Percentiles rank a stretch among this genome's conserved stretches.
Evolutionary conservation across 1,284 basidiomycete genomes (phyloP).

Genomic region (Amylostereum areolatum): DNA sequence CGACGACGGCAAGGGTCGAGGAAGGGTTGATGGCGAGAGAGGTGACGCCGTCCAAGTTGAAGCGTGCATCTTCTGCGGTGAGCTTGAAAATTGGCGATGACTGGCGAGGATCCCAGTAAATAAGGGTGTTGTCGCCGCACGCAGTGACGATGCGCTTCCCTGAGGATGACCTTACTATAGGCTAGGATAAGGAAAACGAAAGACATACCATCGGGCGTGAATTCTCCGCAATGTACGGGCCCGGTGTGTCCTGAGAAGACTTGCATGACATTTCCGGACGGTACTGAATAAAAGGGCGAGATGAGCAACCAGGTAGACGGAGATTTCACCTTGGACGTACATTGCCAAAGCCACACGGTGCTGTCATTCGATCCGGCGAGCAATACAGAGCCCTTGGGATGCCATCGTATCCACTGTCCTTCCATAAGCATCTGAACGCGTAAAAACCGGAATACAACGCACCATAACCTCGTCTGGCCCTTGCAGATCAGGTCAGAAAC

Average conservation of each 20-base stretch:
- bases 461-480: conserved; percentile 96
- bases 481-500: conserved; percentile 85
- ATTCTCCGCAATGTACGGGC: conserved; percentile 83
- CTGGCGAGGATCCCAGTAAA: conserved; percentile 89
- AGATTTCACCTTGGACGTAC: conserved; percentile 38
- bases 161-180: conserved; percentile 19
- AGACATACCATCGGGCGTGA: conserved; percentile 79
- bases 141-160: conserved; percentile 89
- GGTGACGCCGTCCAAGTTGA: conserved; percentile 78
- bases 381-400: conserved; percentile 88
- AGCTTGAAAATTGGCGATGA: conserved; percentile 80
- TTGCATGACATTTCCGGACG: conserved; percentile 91
- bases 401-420: conserved; percentile 88
- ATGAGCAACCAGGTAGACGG: not conserved
- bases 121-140: conserved; percentile 78
- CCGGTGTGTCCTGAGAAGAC: conserved; percentile 91
- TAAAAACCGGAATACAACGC: conserved; percentile 21
- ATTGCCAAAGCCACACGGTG: conserved; percentile 97
- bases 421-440: no score
- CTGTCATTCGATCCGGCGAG: conserved; percentile 91
- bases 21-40: conserved; percentile 80
- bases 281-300: conserved; percentile 50
- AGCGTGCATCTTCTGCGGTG: conserved; percentile 66
- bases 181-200: not conserved
- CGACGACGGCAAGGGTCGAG: conserved; percentile 84